Conservation (phyloP, 2,329 filamentous ascomycete genomes). For the Penicillium occitanis region DNA sequence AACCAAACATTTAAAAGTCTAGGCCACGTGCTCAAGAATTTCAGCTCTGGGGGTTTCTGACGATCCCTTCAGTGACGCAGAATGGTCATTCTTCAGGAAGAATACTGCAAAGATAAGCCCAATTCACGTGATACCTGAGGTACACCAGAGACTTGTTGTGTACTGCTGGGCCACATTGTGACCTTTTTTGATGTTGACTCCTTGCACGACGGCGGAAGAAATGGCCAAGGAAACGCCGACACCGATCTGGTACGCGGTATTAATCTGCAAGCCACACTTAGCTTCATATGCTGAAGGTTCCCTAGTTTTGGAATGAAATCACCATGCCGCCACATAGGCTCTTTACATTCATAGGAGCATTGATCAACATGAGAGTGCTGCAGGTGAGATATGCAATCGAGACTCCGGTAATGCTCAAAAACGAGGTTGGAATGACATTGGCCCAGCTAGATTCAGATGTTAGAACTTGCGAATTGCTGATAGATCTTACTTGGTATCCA, state of each 20-base stretch:
- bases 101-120: neutral
- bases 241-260: neutral
- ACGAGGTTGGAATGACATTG: slow-evolving; percentile 41
- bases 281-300: neutral
- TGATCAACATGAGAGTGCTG: slow-evolving; percentile 43
- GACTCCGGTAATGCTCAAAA: slow-evolving; percentile 43
- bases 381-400: slow-evolving; percentile 46
- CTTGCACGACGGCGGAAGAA: neutral
- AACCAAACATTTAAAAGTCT: neutral
- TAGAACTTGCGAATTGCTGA: neutral
- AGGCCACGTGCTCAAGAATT: neutral
- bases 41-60: neutral
- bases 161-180: neutral
- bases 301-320: neutral
- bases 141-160: neutral
- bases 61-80: neutral
- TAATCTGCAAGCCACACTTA: neutral
- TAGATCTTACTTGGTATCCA: neutral
- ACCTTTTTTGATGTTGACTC: neutral
- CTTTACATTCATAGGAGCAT: neutral
- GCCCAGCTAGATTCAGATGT: slow-evolving; percentile 32
- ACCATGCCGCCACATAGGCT: neutral
- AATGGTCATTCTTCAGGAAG: neutral
- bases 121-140: neutral
- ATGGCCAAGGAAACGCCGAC: neutral